These are phyloP conservation scores for Colletotrichum australisinense DNA, from an alignment of 2,329 filamentous ascomycete genomes.

Conservation along the genomic window DNA sequence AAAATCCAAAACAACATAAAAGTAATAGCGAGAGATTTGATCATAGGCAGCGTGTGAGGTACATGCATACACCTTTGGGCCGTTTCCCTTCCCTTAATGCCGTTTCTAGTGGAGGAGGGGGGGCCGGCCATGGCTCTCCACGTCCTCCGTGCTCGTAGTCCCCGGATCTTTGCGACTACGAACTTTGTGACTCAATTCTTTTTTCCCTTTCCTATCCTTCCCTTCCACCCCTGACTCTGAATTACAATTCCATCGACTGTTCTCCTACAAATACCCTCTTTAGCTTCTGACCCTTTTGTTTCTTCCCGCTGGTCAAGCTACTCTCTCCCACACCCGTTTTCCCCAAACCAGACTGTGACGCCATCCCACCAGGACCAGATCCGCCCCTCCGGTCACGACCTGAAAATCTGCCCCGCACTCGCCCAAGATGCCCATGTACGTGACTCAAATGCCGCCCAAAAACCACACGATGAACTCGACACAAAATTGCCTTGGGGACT, in stretches of 20 bases:
- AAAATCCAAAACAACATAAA: not conserved
- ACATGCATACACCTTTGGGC: conserved; percentile 7
- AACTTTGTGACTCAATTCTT: conserved; percentile 31
- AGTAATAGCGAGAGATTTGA: not conserved
- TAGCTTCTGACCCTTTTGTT: not conserved
- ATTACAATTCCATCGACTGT: not conserved
- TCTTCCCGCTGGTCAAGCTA: not conserved
- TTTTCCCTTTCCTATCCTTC: conserved; percentile 1
- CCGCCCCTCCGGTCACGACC: conserved; percentile 10
- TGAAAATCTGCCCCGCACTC: conserved; percentile 24
- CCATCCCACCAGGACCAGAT: conserved; percentile 3
- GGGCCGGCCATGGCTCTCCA: not conserved
- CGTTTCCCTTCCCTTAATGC: not conserved
- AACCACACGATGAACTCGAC: not conserved
- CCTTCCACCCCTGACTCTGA: not conserved
- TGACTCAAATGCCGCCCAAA: conserved; percentile 14
- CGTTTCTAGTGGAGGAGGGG: conserved; percentile 8
- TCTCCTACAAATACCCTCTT: conserved; percentile 16
- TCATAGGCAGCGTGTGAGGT: not conserved
- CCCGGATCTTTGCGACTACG: conserved; percentile 16
- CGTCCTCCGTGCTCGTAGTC: conserved; percentile 7
- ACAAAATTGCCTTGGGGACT: not conserved
- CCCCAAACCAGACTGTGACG: not conserved
- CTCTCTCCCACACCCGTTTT: not conserved
- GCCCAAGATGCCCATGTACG: conserved; percentile 37